Base-by-base conservation (phyloP, 2,329 filamentous ascomycete species). In the Colletotrichum tamarilloi region DNA sequence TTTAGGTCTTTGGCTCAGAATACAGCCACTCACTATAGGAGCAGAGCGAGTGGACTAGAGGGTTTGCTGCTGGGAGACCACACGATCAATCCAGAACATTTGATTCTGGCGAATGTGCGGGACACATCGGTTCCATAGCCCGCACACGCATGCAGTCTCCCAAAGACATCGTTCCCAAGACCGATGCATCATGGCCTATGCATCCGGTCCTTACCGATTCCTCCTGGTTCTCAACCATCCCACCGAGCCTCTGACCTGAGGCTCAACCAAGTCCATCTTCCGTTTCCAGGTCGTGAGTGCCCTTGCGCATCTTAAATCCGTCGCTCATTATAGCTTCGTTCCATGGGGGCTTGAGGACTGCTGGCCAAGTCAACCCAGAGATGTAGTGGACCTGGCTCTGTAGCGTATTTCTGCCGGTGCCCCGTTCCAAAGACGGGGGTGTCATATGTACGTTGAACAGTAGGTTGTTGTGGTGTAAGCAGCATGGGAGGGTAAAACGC, bases 361-460 rank as follows among this genome's bases (percentile, higher is more conserved):
- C 56, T 53, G 67, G 49, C 32, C 35, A 32, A 70, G 56, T 60
- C 67, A 57, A 65, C 59, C 67, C 60, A 49, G 56, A 32, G 28
- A 55, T 22, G 42, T 65, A 53, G 42, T 65, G 42, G 49, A 42
- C 46, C 60, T 60, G 56, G 60, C 35, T 70, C 67, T 73, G 70
- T 73, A 70, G 70, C 67, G 22, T 70, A 49, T 49, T 49, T 73
- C 55, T 58, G 70, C 70, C 53, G 69, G 9, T 55, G 70, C 70
- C 70, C 56, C 56, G 60, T 35, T 73, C 46, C 53, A 64, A 38
- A 12, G 56, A 70, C 67, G 42, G 67, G 66, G 38, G 42, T 35
- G 59, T 38, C 56, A 56, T 70, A 73, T 73, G 70, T 73, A 70
- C 67, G 70, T 60, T 65, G 70, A 73, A 73, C 67, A 70, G 67